Evolutionary conservation across 1,284 basidiomycete genomes (phyloP).

Genomic region (Leccinum holopus): DNA sequence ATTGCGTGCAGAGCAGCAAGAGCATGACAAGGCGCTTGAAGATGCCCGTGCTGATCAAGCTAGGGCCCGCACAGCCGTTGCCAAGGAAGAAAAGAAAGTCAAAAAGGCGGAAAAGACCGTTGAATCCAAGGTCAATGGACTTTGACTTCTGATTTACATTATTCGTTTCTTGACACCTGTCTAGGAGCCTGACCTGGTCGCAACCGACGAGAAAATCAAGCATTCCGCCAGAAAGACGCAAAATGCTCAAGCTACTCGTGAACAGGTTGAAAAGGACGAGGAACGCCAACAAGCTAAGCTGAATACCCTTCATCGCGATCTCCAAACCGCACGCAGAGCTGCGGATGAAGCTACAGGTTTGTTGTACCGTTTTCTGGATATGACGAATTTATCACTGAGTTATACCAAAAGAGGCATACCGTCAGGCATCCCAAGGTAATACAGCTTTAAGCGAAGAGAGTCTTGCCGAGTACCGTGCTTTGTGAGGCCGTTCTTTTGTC

Average conservation of each 20-base stretch:
- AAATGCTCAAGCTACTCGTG: slow-evolving; percentile 63
- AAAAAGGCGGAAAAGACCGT: slow-evolving; percentile 81
- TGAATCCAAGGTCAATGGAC: slow-evolving; percentile 69
- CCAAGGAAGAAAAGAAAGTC: slow-evolving; percentile 73
- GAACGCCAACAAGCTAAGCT: slow-evolving; percentile 66
- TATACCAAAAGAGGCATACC: slow-evolving; percentile 63
- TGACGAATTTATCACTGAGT: neutral
- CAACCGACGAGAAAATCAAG: slow-evolving; percentile 82
- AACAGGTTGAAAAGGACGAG: slow-evolving; percentile 69
- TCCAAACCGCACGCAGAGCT: slow-evolving; percentile 64
- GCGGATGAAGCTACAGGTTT: slow-evolving; percentile 79
- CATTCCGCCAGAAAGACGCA: slow-evolving; percentile 80
- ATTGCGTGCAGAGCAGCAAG: slow-evolving; percentile 66
- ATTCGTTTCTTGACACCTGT: neutral
- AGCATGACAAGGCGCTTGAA: slow-evolving; percentile 72
- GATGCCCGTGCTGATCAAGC: slow-evolving; percentile 78
- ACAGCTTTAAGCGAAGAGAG: slow-evolving; percentile 81
- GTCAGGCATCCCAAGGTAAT: slow-evolving; percentile 71
- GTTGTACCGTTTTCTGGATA: slow-evolving; percentile 5
- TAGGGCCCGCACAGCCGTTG: slow-evolving; percentile 68
- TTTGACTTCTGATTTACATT: neutral
- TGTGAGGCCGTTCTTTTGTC: slow-evolving; percentile 51
- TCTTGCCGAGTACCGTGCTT: slow-evolving; percentile 82
- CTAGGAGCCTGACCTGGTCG: slow-evolving; percentile 79
- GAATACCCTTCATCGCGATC: slow-evolving; percentile 57